Conservation (phyloP, 305 asterid genomes). For the Euphrasia arctica region DNA sequence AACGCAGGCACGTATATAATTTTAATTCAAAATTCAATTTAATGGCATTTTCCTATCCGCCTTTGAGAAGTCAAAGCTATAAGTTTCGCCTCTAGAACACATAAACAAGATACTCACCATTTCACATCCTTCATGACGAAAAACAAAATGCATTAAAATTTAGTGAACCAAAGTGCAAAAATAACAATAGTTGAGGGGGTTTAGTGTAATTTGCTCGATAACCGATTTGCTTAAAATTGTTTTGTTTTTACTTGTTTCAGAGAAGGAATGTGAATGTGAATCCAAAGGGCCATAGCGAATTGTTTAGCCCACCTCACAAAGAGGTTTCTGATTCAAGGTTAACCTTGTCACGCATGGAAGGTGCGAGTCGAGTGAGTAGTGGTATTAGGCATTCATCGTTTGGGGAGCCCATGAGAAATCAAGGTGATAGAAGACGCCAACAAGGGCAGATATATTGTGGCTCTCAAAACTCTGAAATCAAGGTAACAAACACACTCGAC, state of each 20-base stretch:
- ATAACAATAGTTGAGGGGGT: too few relatives aligned
- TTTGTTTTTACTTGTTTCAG: slow-evolving; percentile 31
- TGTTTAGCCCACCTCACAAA: slow-evolving; percentile 33
- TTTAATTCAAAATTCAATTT: neutral
- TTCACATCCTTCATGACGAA: too few relatives aligned
- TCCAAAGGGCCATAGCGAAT: slow-evolving; percentile 47
- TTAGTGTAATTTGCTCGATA: neutral
- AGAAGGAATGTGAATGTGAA: slow-evolving; percentile 48
- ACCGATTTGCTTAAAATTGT: slow-evolving; percentile 4
- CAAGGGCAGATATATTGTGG: slow-evolving; percentile 32
- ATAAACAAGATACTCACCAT: too few relatives aligned
- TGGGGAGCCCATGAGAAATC: slow-evolving; percentile 43
- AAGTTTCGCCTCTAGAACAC: too few relatives aligned
- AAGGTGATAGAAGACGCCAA: slow-evolving; percentile 34
- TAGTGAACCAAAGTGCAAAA: too few relatives aligned
- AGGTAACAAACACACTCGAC: neutral
- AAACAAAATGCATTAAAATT: too few relatives aligned
- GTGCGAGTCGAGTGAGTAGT: slow-evolving; percentile 33
- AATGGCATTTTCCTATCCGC: too few relatives aligned
- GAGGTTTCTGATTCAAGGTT: slow-evolving; percentile 41
- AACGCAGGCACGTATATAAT: slow-evolving; percentile 37
- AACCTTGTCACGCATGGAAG: slow-evolving; percentile 45
- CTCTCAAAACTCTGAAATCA: slow-evolving; percentile 39
- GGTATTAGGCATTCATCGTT: slow-evolving; percentile 34
- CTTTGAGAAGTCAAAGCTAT: too few relatives aligned